Base-by-base conservation (phyloP, 2,329 filamentous ascomycete species). In the Neodidymelliopsis sp. region DNA sequence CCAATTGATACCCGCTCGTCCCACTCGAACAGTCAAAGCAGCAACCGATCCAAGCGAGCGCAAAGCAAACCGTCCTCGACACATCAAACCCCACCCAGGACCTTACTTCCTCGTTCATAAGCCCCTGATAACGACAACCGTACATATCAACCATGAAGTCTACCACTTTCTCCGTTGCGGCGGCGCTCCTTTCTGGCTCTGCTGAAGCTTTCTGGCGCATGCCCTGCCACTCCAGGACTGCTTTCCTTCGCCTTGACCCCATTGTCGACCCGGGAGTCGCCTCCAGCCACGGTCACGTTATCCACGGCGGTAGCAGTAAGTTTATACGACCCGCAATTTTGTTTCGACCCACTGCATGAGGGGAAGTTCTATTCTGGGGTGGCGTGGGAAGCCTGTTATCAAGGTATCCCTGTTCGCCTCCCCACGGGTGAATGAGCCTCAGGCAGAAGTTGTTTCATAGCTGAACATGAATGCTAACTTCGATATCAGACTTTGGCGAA, bases 161-260 rank as follows among this genome's bases (percentile, higher is more conserved):
- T 18, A 44, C 66, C 23, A 51, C 56, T 15, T 45, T 71, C 38
- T 62, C 65, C 11, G 59, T 62, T 31, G 60, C 66, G 13, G 63
- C 61, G 29, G 67, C 63, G 46, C 52, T 70, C 12, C 62, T 77
- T 13, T 63, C 71, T 12, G 67, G 69, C 36, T 63, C 69, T 18
- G 65, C 84, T 31, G 84, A 88, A 61, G 86, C 86, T 43, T 88
- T 90, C 66, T 81, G 89, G 67, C 85, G 82, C 63, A 90, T 90
- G 78, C 83, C 84, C 67, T 86, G 85, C 65, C 78, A 84, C 58
- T 79, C 81, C 30, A 82, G 86, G 62, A 78, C 86, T 59, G 82
- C 81, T 37, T 76, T 79, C 38, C 83, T 82, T 59, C 84, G 82
- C 43, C 73, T 67, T 74, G 91, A 67, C 78, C 74, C 63, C 33